Evolutionary conservation across 495 filamentous ascomycete species (phyloP), one percentile per base, ranked within the genome.

Genomic region (Copromyces sp.): DNA sequence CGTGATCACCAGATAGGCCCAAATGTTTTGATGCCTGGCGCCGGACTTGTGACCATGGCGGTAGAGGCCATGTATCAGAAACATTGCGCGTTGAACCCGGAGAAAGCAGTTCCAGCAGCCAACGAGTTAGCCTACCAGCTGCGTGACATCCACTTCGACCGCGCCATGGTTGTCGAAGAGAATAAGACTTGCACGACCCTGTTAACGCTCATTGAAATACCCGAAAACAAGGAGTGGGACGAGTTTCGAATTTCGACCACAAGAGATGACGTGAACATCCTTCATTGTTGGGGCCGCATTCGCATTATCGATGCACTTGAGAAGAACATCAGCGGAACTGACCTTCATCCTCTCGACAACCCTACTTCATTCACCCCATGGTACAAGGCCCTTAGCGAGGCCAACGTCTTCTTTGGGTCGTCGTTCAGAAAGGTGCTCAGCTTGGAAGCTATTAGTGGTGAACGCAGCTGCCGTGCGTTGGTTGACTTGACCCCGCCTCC

Each of bases 1-100:
- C 24, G 73, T 0, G 84, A 84, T 38, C 87, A 89, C 75, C 69
- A 71, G 24, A 65, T 84, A 24, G 78, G 82, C 9, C 35, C 70
- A 2, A 74, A 81, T n/a, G 53, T 78, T 4, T 7, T 78, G 20
- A 44, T 78, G 12, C 74, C 76, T 3, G 76, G 69, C 11, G 69
- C 76, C 12, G 73, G 71, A 3, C 70, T 70, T 38, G 16, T 70
- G 6, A 44, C 73, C n/a, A 76, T 78, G 70, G 75, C 71, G 0
- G 17, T 75, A 3, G 76, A 77, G 37, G 76, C 76, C 24, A 71
- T 77, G 32, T 75, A 59, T 16, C 74, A 75, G 44, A 71, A 73
- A 20, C 2, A 35, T 5, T 20, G 17, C 38, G 6, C 70, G 2
- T 32, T 61, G 11, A 41, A 20, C 35, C 6, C 38, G 1, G 70